Percentiles rank a stretch among this genome's conserved stretches.
Conservation (phyloP, 208 protist species). For the Endotrypanum monterogeii region DNA sequence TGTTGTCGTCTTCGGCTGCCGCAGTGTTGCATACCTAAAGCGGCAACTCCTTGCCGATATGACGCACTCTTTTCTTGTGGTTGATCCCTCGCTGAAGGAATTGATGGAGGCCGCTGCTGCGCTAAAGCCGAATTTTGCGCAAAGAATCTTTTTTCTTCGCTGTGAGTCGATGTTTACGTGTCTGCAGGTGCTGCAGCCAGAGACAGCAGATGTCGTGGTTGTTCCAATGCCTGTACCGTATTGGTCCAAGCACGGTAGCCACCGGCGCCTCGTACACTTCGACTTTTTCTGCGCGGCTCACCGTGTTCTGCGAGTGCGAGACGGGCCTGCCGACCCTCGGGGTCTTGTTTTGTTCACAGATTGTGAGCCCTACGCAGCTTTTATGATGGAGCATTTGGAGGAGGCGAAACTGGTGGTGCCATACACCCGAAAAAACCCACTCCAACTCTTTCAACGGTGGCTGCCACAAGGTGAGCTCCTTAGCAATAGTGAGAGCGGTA, state of each 20-base stretch:
- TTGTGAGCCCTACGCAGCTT: conserved; percentile 68
- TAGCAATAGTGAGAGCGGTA: not conserved
- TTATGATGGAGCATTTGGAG: conserved; percentile 85
- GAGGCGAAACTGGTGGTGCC: conserved; percentile 77
- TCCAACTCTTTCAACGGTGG: conserved; percentile 39
- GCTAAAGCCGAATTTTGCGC: conserved; percentile 3
- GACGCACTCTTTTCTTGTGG: conserved; percentile 47
- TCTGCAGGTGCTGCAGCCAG: conserved; percentile 45
- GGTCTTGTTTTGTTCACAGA: conserved; percentile 85
- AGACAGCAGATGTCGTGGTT: conserved; percentile 57
- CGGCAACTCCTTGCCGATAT: conserved; percentile 47
- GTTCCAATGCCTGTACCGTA: conserved; percentile 81
- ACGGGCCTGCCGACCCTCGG: conserved; percentile 45
- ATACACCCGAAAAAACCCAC: conserved; percentile 78
- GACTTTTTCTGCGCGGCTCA: conserved; percentile 70
- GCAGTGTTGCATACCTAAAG: conserved; percentile 51
- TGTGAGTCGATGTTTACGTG: conserved; percentile 76
- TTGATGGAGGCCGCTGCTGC: conserved; percentile 45
- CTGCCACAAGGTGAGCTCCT: conserved; percentile 22
- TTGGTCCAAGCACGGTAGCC: conserved; percentile 56
- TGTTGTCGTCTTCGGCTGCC: conserved; percentile 67
- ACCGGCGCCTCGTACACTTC: conserved; percentile 70
- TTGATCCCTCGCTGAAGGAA: conserved; percentile 60
- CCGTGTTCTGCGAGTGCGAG: conserved; percentile 38
- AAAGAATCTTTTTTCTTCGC: conserved; percentile 68